phyloP scores from a whole-genome alignment of 2,329 filamentous ascomycete species.

The Fusarium globosum region DNA sequence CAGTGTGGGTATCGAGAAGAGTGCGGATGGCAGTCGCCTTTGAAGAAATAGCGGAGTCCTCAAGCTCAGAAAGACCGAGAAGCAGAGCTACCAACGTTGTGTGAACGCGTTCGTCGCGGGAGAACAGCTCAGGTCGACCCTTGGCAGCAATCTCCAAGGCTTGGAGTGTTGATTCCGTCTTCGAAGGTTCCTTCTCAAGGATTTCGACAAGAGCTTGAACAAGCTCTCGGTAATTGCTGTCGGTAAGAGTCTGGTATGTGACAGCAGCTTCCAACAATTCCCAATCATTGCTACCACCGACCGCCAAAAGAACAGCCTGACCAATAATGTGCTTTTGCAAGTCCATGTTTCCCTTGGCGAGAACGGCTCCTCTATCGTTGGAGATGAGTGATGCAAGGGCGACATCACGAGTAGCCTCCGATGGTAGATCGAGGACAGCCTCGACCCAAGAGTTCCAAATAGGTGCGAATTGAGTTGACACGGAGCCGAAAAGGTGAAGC shows the following conservation, averaged over 20 bases:
- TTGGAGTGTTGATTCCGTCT: slow-evolving; percentile 51
- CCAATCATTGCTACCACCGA: slow-evolving; percentile 51
- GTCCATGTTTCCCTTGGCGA: slow-evolving; percentile 52
- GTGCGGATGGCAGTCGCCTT: slow-evolving; percentile 57
- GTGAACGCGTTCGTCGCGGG: slow-evolving; percentile 57
- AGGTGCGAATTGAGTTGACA: slow-evolving; percentile 51
- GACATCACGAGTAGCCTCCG: slow-evolving; percentile 38
- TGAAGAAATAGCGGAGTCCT: slow-evolving; percentile 52
- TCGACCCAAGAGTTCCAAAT: slow-evolving; percentile 60
- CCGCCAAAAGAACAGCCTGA: slow-evolving; percentile 53
- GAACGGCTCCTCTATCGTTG: slow-evolving; percentile 51
- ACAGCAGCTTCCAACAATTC: slow-evolving; percentile 62
- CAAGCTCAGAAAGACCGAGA: slow-evolving; percentile 64
- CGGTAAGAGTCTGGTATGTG: slow-evolving; percentile 54
- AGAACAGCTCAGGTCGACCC: slow-evolving; percentile 57
- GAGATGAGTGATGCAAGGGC: slow-evolving; percentile 61
- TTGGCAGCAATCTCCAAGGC: slow-evolving; percentile 62
- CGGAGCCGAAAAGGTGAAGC: slow-evolving; percentile 66
- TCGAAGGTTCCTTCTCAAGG: slow-evolving; percentile 46
- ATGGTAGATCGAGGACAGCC: slow-evolving; percentile 52
- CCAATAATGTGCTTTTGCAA: slow-evolving; percentile 62
- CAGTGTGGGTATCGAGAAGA: slow-evolving; percentile 57
- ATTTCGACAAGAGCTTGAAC: slow-evolving; percentile 50
- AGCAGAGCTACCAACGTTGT: slow-evolving; percentile 64
- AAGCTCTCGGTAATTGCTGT: slow-evolving; percentile 49